phyloP scores from a whole-genome alignment of 441 rosid genomes.

The Sinapis alba region DNA sequence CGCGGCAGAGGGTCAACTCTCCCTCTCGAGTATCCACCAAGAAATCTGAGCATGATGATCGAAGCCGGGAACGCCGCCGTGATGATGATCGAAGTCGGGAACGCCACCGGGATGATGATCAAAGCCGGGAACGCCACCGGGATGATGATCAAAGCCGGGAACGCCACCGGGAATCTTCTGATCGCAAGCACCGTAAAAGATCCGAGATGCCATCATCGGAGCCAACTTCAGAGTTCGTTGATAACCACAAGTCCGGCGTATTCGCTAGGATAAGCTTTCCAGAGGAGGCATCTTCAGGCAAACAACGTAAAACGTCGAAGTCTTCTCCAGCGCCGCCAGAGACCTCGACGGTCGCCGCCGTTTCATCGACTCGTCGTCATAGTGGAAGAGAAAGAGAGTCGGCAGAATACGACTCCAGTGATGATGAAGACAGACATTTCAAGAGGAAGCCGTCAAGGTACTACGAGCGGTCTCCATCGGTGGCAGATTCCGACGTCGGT shows the following conservation, averaged over 20 bases:
- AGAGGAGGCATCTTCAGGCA: constrained; percentile 51
- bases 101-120: constrained; percentile 22
- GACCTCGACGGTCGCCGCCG: constrained; percentile 13
- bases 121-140: constrained; percentile 41
- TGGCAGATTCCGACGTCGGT: constrained; percentile 14
- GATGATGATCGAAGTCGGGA: constrained; percentile 40
- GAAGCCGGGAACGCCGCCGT: constrained; percentile 13
- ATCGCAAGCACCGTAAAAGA: constrained; percentile 44
- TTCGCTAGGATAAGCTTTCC: constrained; percentile 90
- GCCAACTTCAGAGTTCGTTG: constrained; percentile 41
- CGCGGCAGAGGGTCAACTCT: constrained; percentile 31
- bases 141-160: constrained; percentile 40
- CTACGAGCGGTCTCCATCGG: constrained; percentile 59
- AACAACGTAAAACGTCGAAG: constrained; percentile 63
- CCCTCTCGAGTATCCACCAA: constrained; percentile 55
- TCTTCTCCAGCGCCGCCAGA: constrained; percentile 34
- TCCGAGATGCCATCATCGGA: constrained; percentile 43
- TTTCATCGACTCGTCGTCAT: constrained; percentile 25
- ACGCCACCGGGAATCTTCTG: constrained; percentile 40
- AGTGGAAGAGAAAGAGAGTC: constrained; percentile 30
- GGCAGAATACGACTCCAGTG: constrained; percentile 78
- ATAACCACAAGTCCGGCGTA: constrained; percentile 62
- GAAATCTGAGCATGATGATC: constrained; percentile 52
- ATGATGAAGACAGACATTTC: constrained; percentile 89
- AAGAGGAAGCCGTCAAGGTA: constrained; percentile 90